Evolutionary conservation across 805 yeast genomes (phyloP), one percentile per base, ranked within the genome.

Genomic region (Ogataea pini): DNA sequence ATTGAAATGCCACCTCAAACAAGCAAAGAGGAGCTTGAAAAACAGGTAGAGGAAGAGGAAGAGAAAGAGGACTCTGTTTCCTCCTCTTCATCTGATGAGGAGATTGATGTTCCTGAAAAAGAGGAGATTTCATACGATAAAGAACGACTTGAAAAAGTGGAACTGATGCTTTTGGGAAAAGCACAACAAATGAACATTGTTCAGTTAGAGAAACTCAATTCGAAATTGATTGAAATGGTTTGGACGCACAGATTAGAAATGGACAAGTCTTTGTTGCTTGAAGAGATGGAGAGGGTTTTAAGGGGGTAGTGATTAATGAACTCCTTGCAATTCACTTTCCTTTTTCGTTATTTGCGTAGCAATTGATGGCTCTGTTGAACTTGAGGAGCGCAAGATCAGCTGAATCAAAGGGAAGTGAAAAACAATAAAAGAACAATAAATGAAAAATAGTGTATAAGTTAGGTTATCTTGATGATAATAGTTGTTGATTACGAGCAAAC

Each of bases 171-270:
- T n/a, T 63, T 75, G 33, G 48, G 56, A 2, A 58, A 54, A 14
- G 73, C 86, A 1, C 65, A 58, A 12, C 67, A 59, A 10, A 65
- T 66, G 43, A 66, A 76, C 1, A 71, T 85, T 7, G 90, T 85
- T 42, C 60, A 71, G 39, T 65, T 82, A 16, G 91, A 86, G 61
- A 78, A 77, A 42, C 57, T 85, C 20, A 84, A 83, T 70, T 83
- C 97, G 2, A 72, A 74, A 38, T 59, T 90, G 42, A 80, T 87
- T 71, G 90, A 85, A 40, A 70, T 83, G 13, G 74, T 87, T 6
- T 92, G 96, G 96, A 67, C 72, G 7, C 80, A 80, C 54, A 73
- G 94, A 43, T 61, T 70, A 37, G 65, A 69, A 3, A 67, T 78
- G 69, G 76, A 79, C 55, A 78, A 76, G 54, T 56, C 67, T 1